These are phyloP conservation scores for Citropsis articulata DNA, from an alignment of 345 rosid genomes.

Conservation along the genomic window DNA sequence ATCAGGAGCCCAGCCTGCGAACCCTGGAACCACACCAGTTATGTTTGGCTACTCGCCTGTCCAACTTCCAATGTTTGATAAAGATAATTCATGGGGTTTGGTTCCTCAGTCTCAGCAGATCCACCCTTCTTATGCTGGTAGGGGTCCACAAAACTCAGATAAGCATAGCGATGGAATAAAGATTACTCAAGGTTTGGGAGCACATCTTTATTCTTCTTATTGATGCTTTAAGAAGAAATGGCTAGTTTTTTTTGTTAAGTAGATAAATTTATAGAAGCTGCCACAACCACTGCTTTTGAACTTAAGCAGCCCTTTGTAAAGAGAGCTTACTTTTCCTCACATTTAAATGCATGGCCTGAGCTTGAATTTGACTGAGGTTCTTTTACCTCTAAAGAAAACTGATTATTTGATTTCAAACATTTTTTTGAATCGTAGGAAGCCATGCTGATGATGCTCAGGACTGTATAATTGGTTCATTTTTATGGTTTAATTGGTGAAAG, in stretches of 20 bases:
- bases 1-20: conserved; percentile 37
- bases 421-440: background rate
- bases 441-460: background rate
- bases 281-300: no score
- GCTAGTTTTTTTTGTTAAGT: background rate
- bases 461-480: background rate
- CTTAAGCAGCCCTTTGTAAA: background rate
- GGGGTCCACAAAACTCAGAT: conserved; percentile 51
- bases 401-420: background rate
- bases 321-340: background rate
- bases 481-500: background rate
- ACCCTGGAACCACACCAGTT: conserved; percentile 59
- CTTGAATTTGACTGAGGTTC: background rate
- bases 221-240: conserved; percentile 1
- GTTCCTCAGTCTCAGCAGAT: conserved; percentile 51
- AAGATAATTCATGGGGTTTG: conserved; percentile 71
- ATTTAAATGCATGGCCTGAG: background rate
- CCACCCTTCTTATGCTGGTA: conserved; percentile 53
- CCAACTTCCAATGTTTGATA: conserved; percentile 83
- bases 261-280: background rate
- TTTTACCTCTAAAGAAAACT: background rate
- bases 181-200: conserved; percentile 35
- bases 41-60: conserved; percentile 76
- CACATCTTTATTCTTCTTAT: conserved; percentile 5
- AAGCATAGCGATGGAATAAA: conserved; percentile 40